Percentiles rank a stretch among this genome's conserved stretches.
phyloP scores from a whole-genome alignment of 805 yeast genomes.

The Nakazawaea ishiwadae region DNA sequence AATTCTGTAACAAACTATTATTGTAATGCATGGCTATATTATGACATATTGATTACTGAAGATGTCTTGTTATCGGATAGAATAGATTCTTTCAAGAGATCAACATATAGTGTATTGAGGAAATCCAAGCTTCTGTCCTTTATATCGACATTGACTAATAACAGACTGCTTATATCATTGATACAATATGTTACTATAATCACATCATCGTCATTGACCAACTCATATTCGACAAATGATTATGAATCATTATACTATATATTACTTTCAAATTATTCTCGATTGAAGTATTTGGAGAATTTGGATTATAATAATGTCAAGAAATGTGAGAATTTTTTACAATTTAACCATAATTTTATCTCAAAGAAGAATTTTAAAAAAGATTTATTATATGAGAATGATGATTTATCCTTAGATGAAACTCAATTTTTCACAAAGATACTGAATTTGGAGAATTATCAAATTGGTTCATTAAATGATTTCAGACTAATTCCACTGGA shows the following conservation, averaged over 20 bases:
- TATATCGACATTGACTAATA: slow-evolving; percentile 11
- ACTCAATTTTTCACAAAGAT: slow-evolving; percentile 12
- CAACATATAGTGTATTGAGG: slow-evolving; percentile 13
- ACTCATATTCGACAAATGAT: slow-evolving; percentile 17
- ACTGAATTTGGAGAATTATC: neutral
- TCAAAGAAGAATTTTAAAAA: neutral
- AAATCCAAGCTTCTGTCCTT: slow-evolving; percentile 14
- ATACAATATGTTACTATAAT: slow-evolving; percentile 15
- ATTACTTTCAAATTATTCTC: neutral
- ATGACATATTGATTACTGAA: slow-evolving; percentile 15
- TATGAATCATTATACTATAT: slow-evolving; percentile 6
- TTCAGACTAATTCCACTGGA: slow-evolving; percentile 14
- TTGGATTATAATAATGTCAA: slow-evolving; percentile 12
- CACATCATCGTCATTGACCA: slow-evolving; percentile 4
- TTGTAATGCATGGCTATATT: slow-evolving; percentile 14
- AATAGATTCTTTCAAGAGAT: neutral
- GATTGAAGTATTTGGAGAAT: slow-evolving; percentile 10
- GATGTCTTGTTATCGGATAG: slow-evolving; percentile 6
- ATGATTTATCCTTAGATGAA: slow-evolving; percentile 18
- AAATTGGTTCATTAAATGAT: slow-evolving; percentile 11
- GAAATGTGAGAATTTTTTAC: slow-evolving; percentile 7
- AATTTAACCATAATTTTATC: slow-evolving; percentile 5
- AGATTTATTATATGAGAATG: slow-evolving; percentile 9
- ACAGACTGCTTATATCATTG: slow-evolving; percentile 13
- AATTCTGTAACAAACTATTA: slow-evolving; percentile 10